Evolutionary conservation across 1,284 basidiomycete genomes (phyloP).

Genomic region (Moesziomyces globuligerus): DNA sequence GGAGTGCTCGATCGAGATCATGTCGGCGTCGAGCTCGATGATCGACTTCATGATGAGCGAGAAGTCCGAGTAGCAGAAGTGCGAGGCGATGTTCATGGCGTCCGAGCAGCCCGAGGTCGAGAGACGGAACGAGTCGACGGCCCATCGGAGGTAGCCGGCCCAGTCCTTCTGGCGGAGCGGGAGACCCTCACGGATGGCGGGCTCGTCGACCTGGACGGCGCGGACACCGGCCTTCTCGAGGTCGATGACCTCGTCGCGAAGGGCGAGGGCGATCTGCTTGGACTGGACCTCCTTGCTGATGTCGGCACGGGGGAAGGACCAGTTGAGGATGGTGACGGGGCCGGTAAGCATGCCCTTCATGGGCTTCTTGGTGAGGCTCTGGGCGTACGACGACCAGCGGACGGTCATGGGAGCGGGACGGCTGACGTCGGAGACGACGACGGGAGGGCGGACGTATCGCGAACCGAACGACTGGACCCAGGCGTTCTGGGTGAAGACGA

Average conservation of each 20-base stretch:
- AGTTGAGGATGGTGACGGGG: conserved; percentile 84
- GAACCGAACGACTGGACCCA: conserved; percentile 95
- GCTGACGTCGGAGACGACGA: conserved; percentile 97
- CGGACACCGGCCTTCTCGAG: conserved; percentile 97
- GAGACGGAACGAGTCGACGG: conserved; percentile 67
- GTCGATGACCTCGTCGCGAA: conserved; percentile 98
- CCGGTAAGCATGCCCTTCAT: conserved; percentile 99
- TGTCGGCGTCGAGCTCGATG: conserved; percentile 96
- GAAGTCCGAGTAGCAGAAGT: conserved; percentile 73
- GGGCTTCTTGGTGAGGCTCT: conserved; percentile 90
- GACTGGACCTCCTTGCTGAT: conserved; percentile 96
- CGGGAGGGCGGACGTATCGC: conserved; percentile 97
- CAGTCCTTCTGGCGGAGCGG: conserved; percentile 65
- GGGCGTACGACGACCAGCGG: conserved; percentile 95
- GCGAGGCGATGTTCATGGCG: conserved; percentile 64
- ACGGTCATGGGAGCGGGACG: conserved; percentile 94
- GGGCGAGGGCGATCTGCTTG: conserved; percentile 96
- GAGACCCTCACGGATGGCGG: conserved; percentile 95
- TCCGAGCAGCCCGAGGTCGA: conserved; percentile 63
- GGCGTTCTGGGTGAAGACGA: conserved; percentile 96
- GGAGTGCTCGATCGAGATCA: conserved; percentile 95
- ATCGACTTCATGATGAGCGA: conserved; percentile 98
- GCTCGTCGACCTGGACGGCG: conserved; percentile 99
- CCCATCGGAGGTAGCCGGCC: conserved; percentile 66
- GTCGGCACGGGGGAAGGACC: conserved; percentile 99